phyloP scores from a whole-genome alignment of 495 filamentous ascomycete species.

The Tuber magnatum region DNA sequence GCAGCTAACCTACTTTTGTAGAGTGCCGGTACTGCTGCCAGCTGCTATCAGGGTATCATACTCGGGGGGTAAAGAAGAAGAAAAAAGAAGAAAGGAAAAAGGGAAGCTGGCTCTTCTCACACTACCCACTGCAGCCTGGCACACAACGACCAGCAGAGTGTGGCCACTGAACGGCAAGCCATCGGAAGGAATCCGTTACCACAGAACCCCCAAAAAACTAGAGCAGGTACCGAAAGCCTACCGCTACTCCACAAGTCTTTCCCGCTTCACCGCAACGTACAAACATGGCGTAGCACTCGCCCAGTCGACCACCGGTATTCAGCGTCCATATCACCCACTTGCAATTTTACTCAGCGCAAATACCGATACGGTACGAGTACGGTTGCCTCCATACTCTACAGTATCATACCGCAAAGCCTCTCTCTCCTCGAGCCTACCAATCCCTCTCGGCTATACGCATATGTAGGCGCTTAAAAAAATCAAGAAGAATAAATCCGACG shows the following conservation, averaged over 20 bases:
- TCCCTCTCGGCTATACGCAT: not conserved
- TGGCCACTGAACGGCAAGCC: not conserved
- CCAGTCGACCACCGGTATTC: not conserved
- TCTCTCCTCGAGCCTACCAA: no score
- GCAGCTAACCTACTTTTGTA: not conserved
- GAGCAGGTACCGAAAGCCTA: not conserved
- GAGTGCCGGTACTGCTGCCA: no score
- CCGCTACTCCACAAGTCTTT: not conserved
- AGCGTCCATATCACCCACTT: not conserved
- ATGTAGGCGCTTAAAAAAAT: not conserved
- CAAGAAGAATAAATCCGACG: not conserved
- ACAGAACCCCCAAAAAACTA: not conserved
- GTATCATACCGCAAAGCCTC: no score
- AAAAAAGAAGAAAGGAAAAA: no score
- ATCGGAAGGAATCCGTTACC: not conserved
- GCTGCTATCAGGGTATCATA: not conserved
- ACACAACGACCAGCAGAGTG: not conserved
- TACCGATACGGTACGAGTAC: not conserved
- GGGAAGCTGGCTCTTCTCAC: not conserved
- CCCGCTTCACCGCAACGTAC: not conserved
- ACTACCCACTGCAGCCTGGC: not conserved
- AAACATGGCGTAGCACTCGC: not conserved
- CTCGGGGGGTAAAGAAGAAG: not conserved
- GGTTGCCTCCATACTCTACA: not conserved
- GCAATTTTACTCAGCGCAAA: not conserved